Base-by-base conservation (phyloP, 768 basidiomycete species). In the Boletus rubroflammeus region DNA sequence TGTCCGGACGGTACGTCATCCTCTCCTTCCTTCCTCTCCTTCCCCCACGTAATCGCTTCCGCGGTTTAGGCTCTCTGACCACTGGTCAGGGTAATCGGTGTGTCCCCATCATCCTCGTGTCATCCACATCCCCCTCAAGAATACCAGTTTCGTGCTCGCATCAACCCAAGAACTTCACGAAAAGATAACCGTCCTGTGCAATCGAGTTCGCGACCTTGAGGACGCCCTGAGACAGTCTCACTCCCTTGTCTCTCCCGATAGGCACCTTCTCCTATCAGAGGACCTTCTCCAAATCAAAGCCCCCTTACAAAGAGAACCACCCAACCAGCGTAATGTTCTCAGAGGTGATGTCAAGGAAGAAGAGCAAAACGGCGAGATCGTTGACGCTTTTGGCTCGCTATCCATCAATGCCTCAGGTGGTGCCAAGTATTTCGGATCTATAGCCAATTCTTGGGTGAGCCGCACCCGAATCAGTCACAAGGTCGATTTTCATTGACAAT, bases 41-140 rank as follows among this genome's bases (percentile, higher is more conserved):
- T 50, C 53, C 57, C 47, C 62, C 52, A 56, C 55, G 56, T 63
- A 47, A 63, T 64, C 49, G 47, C 47, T 29, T 42, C 43, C 60
- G 54, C 42, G 23, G 31, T 14, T 28, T 75, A 88, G 87, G 88
- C 48, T 88, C 87, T 11, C 73, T 90, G 42, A 90, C 88, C 10
- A 90, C 89, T 44, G 89, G 89, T 8, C 85, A 89, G 69, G 89
- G 88, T 15, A 90, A 89, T 76, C 81, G 86, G 87, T 86, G 60
- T 45, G 73, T 63, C 29, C 57, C 50, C 32, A 26, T 19, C 31
- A 2, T 36, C 0, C 46, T 46, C 48, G 25, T 15, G 0, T 21
- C 41, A n/a, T 17, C 9, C 50, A n/a, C 39, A 14, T 21, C 41
- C 44, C 23, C 39, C 58, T 60, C 26, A 46, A 3, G 9, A 45